Evolutionary conservation across 352 stramenopile genomes (phyloP).

Genomic region (Globisporangium ultimum): DNA sequence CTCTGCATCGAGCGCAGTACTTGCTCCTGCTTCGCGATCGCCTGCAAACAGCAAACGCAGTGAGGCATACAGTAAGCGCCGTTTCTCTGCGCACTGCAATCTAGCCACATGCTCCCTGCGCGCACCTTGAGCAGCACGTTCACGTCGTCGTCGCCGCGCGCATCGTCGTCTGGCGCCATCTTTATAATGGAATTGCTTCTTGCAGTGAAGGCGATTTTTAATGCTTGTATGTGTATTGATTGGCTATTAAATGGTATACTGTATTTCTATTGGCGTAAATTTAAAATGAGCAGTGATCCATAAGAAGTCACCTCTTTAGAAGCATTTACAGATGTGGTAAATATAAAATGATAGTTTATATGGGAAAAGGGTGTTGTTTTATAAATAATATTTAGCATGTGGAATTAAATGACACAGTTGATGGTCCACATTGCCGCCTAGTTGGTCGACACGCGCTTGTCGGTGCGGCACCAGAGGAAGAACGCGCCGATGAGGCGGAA

Average conservation of each 20-base stretch:
- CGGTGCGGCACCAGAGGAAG: conserved; percentile 23
- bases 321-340: not conserved
- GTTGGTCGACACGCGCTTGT: conserved; percentile 6
- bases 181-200: not conserved
- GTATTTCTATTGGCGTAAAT: too few relatives aligned
- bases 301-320: not conserved
- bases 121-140: conserved; percentile 34
- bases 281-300: not conserved
- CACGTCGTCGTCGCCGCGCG: conserved; percentile 15
- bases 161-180: conserved; percentile 8
- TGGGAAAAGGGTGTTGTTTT: too few relatives aligned
- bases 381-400: too few relatives aligned
- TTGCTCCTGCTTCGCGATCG: conserved; percentile 47
- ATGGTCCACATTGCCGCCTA: not conserved
- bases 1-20: conserved; percentile 39
- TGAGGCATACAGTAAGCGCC: not conserved
- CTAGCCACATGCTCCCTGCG: not conserved
- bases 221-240: too few relatives aligned
- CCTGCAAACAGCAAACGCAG: conserved; percentile 13
- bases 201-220: not conserved
- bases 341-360: too few relatives aligned
- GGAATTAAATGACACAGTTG: too few relatives aligned
- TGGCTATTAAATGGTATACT: too few relatives aligned
- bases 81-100: too few relatives aligned
- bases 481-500: conserved; percentile 28